Base-by-base conservation (phyloP, 2,329 filamentous ascomycete species). In the Trichoderma sp. region DNA sequence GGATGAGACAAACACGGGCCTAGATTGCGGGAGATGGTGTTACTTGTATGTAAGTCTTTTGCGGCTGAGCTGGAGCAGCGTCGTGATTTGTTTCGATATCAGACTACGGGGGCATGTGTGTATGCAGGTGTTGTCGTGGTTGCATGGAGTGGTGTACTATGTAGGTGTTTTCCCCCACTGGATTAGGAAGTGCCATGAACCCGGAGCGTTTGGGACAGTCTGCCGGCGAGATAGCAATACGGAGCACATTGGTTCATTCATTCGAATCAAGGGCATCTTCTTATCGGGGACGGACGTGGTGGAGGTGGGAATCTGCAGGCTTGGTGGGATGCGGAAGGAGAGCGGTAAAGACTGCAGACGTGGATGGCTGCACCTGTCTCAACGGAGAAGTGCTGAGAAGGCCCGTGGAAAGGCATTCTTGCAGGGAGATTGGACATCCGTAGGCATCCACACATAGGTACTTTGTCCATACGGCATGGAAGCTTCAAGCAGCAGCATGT, bases 261-360 rank as follows among this genome's bases (percentile, higher is more conserved):
- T 19, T 45, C 39, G 19, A 10, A 22, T 45, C 39, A 45, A 45
- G 39, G 39, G 10, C 25, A 25, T 48, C 29, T 22, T n/a, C 58
- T 60, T 60, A 60, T 60, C 39, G 19, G 25, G 13, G 29, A 32
- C 13, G 12, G 6, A 45, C 22, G n/a, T 22, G 17, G 15, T 22
- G 17, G 8, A 39, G 17, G 32, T 15, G 29, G 9, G 29, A 19
- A 22, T 22, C 57, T 61, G 58, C 58, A 61, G 58, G 42, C n/a
- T 25, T 50, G 42, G 9, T 25, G 42, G 22, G 58, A 61, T 61
- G 58, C 17, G 58, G 58, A 61, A 61, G 42, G 42, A 61, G 58
- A 35, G 19, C 19, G 58, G 42, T 27, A 61, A 35, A 7, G 17
- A 27, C 7, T 60, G 37, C n/a, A 13, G 39, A 10, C n/a, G 22